Evolutionary conservation across 306 rosid species (phyloP).

Genomic region (Malus sieversii): DNA sequence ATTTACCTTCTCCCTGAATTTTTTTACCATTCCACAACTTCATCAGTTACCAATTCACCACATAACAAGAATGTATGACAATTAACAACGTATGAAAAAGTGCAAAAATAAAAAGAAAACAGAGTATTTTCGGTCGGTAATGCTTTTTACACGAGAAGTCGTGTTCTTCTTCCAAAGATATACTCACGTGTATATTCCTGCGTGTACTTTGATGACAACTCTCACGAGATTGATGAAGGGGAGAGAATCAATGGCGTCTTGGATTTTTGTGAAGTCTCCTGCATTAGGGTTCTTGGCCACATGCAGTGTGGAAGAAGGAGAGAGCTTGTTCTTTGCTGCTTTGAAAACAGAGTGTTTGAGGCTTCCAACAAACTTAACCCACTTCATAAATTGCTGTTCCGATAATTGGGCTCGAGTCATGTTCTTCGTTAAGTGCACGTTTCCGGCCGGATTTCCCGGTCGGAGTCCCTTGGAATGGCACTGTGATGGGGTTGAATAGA

Average conservation of each 20-base stretch:
- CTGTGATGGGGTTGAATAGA: conserved; percentile 24
- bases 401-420: conserved; percentile 43
- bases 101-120: not conserved
- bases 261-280: conserved; percentile 73
- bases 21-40: not conserved
- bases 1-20: conserved; percentile 77
- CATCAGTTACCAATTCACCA: not conserved
- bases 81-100: conserved; percentile 5
- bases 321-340: conserved; percentile 69
- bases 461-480: conserved; percentile 57
- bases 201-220: conserved; percentile 88
- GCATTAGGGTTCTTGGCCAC: conserved; percentile 47
- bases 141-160: not conserved
- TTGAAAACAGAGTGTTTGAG: conserved; percentile 68
- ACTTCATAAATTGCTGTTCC: conserved; percentile 74
- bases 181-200: conserved; percentile 91
- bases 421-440: conserved; percentile 17
- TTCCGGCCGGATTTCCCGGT: conserved; percentile 27
- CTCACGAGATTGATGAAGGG: conserved; percentile 76
- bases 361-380: conserved; percentile 77
- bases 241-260: conserved; percentile 79
- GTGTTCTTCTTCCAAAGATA: not conserved
- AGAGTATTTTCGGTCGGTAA: not conserved
- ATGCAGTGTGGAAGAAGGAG: conserved; percentile 68
- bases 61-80: not conserved